A percentile compares a stretch with the other conserved stretches of the same genome.
Evolutionary conservation across 768 basidiomycete species (phyloP).

Genomic region (Lactifluus subvellereus): DNA sequence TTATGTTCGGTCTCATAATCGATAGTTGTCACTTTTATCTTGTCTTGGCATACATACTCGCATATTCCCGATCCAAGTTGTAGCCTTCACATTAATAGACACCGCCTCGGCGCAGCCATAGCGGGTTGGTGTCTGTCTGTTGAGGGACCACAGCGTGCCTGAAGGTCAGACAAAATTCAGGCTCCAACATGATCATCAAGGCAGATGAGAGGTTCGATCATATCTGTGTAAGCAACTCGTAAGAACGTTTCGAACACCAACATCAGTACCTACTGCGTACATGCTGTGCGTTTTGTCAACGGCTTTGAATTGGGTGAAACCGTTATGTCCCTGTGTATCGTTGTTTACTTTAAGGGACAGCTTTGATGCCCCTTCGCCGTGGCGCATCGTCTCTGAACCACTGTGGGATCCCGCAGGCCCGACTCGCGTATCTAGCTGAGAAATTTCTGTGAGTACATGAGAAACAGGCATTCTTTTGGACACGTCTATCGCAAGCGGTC

Average conservation of each 20-base stretch:
- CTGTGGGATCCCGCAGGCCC: background rate
- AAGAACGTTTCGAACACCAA: no score
- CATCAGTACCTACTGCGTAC: background rate
- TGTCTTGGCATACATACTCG: conserved; percentile 1
- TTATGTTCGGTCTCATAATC: background rate
- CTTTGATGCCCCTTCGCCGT: no score
- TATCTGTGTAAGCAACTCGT: no score
- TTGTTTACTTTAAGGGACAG: no score
- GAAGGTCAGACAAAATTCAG: background rate
- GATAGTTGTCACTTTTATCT: conserved; percentile 12
- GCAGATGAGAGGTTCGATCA: background rate
- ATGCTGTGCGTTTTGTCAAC: background rate
- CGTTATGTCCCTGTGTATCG: no score
- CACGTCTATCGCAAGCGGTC: no score
- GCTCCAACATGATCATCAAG: background rate
- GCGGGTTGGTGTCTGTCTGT: background rate
- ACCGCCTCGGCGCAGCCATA: background rate
- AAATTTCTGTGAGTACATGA: no score
- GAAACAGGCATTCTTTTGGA: no score
- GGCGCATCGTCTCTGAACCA: no score
- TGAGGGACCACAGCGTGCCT: background rate
- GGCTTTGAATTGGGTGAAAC: background rate
- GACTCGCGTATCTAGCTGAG: background rate
- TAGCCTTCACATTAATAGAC: background rate
- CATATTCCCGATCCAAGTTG: conserved; percentile 8